Percentiles rank a stretch among this genome's conserved stretches.
phyloP scores from a whole-genome alignment of 352 stramenopile genomes.

The Pythium biforme region DNA sequence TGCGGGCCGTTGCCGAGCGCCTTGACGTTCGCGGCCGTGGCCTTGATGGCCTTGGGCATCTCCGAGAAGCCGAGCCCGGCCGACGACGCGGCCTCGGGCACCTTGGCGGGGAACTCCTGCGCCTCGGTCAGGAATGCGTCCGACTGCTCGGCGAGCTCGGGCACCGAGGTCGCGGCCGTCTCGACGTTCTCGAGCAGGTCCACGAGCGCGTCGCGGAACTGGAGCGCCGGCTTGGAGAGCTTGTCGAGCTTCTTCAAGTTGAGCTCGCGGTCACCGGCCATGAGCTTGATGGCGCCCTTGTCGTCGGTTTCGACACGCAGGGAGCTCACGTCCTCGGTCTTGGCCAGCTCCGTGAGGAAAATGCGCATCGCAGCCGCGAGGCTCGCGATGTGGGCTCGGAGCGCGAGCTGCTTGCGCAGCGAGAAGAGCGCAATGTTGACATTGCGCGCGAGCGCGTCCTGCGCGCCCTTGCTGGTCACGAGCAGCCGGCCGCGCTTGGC shows the following conservation, averaged over 20 bases:
- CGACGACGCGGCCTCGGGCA: constrained; percentile 40
- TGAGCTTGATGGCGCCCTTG: constrained; percentile 41
- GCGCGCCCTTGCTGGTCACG: constrained; percentile 25
- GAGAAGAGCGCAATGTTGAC: constrained; percentile 36
- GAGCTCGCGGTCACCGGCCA: constrained; percentile 44
- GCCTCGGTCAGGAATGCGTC: constrained; percentile 39
- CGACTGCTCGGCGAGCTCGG: constrained; percentile 42
- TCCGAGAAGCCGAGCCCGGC: constrained; percentile 41
- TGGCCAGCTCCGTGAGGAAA: constrained; percentile 43
- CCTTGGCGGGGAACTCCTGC: constrained; percentile 42
- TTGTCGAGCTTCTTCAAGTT: constrained; percentile 48
- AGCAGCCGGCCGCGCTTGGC: constrained; percentile 42
- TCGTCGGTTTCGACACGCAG: constrained; percentile 41
- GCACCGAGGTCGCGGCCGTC: constrained; percentile 44
- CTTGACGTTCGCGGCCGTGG: constrained; percentile 45
- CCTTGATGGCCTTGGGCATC: constrained; percentile 38
- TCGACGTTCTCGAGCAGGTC: constrained; percentile 55
- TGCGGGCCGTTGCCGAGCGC: constrained; percentile 46
- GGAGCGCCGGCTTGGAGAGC: constrained; percentile 35
- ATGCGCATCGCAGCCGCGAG: constrained; percentile 37
- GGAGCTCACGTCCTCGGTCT: constrained; percentile 38
- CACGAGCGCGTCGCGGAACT: constrained; percentile 48
- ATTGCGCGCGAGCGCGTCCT: constrained; percentile 28
- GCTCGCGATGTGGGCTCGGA: constrained; percentile 35
- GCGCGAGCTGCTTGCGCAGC: constrained; percentile 43